These are phyloP conservation scores for Trichosanthes truncata DNA, from an alignment of 306 rosid genomes.

Conservation along the genomic window DNA sequence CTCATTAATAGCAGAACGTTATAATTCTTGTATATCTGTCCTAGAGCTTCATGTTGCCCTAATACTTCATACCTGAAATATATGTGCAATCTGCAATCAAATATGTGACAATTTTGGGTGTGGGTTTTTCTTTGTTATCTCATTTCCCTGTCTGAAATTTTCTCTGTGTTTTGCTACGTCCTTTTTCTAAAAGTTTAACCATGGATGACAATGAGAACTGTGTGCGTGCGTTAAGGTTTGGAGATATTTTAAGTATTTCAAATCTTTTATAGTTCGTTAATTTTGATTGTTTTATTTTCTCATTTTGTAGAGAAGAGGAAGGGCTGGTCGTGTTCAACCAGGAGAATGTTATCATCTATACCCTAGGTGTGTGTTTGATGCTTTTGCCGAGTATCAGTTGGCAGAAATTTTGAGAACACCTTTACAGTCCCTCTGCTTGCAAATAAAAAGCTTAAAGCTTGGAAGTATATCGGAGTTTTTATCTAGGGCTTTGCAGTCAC, in stretches of 20 bases:
- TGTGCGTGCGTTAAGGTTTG: background rate
- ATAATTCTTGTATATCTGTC: background rate
- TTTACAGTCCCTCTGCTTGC: constrained; percentile 89
- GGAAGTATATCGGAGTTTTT: constrained; percentile 90
- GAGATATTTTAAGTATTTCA: background rate
- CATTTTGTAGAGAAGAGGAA: constrained; percentile 84
- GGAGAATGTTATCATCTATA: constrained; percentile 90
- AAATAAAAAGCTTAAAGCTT: constrained; percentile 86
- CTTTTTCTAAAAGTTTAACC: background rate
- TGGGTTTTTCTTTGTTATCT: background rate
- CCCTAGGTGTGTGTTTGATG: constrained; percentile 79
- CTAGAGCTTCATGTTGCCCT: background rate
- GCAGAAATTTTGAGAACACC: constrained; percentile 99
- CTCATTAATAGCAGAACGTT: background rate
- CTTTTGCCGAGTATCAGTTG: constrained; percentile 80
- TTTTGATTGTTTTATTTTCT: constrained; percentile 8
- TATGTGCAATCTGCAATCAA: background rate
- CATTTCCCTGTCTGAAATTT: background rate
- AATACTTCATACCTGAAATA: background rate
- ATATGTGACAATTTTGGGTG: background rate
- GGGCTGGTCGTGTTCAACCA: constrained; percentile 97
- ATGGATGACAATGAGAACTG: background rate
- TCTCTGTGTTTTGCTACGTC: background rate
- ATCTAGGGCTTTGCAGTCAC: constrained; percentile 92
- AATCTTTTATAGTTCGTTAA: constrained; percentile 5